Conservation (phyloP, 139 green algal species). For the Diplosphaera chodatii region DNA sequence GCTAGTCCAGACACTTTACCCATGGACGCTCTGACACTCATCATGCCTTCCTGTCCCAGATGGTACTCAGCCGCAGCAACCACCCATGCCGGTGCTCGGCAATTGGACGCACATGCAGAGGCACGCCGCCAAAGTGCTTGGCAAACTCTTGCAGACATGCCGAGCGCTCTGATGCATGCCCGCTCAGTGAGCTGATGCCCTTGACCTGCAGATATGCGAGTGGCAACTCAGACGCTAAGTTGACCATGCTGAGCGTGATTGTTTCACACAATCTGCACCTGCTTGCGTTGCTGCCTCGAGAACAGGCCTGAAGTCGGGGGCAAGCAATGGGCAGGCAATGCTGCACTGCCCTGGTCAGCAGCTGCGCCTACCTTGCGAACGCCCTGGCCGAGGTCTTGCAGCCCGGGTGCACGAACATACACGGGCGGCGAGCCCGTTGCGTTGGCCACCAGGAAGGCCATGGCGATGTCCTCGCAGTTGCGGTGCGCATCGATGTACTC, state of each 20-base stretch:
- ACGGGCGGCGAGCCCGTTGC: background rate
- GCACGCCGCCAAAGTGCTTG: background rate
- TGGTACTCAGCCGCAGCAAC: background rate
- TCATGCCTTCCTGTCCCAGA: background rate
- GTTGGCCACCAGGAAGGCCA: background rate
- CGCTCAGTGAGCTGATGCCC: background rate
- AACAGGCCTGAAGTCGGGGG: too few relatives aligned
- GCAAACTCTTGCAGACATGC: background rate
- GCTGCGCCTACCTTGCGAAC: background rate
- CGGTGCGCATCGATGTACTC: background rate
- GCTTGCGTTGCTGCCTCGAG: too few relatives aligned
- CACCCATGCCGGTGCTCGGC: background rate
- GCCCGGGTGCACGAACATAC: background rate
- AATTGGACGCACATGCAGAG: background rate
- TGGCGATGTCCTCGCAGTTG: conserved; percentile 1
- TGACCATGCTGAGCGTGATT: too few relatives aligned
- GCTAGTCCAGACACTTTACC: too few relatives aligned
- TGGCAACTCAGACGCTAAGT: too few relatives aligned
- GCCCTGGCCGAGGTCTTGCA: background rate
- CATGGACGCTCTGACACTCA: too few relatives aligned
- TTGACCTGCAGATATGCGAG: too few relatives aligned
- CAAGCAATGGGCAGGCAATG: too few relatives aligned
- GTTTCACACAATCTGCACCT: too few relatives aligned
- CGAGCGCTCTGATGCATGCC: background rate
- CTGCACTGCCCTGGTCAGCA: too few relatives aligned